Percentiles rank a stretch among this genome's conserved stretches.
Evolutionary conservation across 192 early-diverging fungal species (phyloP).

Genomic region (Coemansia sp.): DNA sequence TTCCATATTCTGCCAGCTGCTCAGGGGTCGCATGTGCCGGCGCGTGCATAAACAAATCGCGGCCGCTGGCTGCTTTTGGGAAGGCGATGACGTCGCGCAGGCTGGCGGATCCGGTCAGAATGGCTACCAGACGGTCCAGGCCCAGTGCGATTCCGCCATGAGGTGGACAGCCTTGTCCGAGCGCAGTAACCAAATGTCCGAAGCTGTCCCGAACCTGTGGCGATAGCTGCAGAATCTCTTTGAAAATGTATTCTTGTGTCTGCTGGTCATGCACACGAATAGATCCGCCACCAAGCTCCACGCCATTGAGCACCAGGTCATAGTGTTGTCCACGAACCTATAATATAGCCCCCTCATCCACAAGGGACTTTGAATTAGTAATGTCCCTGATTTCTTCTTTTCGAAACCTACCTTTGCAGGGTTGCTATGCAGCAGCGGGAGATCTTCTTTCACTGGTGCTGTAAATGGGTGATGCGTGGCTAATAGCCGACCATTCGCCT

Average conservation of each 20-base stretch:
- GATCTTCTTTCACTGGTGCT: constrained; percentile 68
- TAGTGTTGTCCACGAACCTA: constrained; percentile 77
- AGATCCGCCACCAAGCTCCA: constrained; percentile 89
- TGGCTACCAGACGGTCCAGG: constrained; percentile 76
- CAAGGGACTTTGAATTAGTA: not conserved
- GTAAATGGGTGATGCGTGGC: constrained; percentile 95
- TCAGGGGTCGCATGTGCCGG: constrained; percentile 61
- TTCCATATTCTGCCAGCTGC: constrained; percentile 68
- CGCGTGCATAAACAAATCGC: constrained; percentile 76
- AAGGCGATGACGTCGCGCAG: constrained; percentile 93
- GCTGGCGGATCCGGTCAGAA: constrained; percentile 66
- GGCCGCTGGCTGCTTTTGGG: constrained; percentile 78
- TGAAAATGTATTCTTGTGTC: constrained; percentile 73
- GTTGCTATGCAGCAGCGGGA: constrained; percentile 59
- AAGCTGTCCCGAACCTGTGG: constrained; percentile 62
- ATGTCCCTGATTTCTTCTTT: not conserved
- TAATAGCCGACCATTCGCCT: constrained; percentile 37
- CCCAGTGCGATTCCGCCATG: constrained; percentile 87
- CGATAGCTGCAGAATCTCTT: constrained; percentile 62
- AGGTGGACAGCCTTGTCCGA: constrained; percentile 81
- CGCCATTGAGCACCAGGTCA: constrained; percentile 86
- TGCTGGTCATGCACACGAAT: constrained; percentile 80
- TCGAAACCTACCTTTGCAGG: constrained; percentile 57
- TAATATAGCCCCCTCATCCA: constrained; percentile 18
- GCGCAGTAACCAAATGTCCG: constrained; percentile 76